These are phyloP conservation scores for Panicum miliaceum DNA, from an alignment of 176 grass and related monocot genomes.

Conservation along the genomic window DNA sequence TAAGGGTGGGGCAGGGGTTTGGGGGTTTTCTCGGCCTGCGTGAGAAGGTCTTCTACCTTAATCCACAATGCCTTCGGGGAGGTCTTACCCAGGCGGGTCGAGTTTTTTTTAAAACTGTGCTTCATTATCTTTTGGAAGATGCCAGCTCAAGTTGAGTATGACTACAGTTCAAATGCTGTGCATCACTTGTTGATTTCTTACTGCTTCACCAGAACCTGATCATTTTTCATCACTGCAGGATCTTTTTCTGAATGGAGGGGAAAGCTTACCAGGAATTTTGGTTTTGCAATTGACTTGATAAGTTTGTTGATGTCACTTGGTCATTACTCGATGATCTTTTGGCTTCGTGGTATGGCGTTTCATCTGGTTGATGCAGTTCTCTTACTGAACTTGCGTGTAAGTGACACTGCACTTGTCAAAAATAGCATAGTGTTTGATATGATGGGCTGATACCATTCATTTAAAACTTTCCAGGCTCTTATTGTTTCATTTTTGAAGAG, in stretches of 20 bases:
- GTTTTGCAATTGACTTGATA: slow-evolving; percentile 85
- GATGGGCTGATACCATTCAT: slow-evolving; percentile 34
- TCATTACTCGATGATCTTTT: slow-evolving; percentile 95
- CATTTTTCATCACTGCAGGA: slow-evolving; percentile 57
- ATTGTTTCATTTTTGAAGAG: slow-evolving; percentile 81
- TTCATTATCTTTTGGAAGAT: slow-evolving; percentile 17
- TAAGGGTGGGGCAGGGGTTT: no score
- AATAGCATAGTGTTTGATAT: slow-evolving; percentile 1
- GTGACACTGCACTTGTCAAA: slow-evolving; percentile 38
- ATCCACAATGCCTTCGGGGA: no score
- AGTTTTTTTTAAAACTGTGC: no score
- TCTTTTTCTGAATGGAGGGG: slow-evolving; percentile 89
- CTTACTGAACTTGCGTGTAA: slow-evolving; percentile 90
- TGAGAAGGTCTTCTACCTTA: no score
- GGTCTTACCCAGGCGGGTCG: no score
- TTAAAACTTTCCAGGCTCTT: slow-evolving; percentile 69
- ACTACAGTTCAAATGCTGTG: not conserved
- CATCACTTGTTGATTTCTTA: slow-evolving; percentile 29
- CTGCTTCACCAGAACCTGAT: slow-evolving; percentile 17
- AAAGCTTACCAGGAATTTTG: slow-evolving; percentile 80
- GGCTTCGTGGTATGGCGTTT: slow-evolving; percentile 94
- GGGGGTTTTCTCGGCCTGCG: no score
- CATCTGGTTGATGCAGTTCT: slow-evolving; percentile 93
- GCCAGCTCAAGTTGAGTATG: slow-evolving; percentile 30
- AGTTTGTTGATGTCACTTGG: slow-evolving; percentile 74